Percentiles rank a stretch among this genome's conserved stretches.
phyloP scores from a whole-genome alignment of 352 stramenopile genomes.

The Phytophthora tentaculata region DNA sequence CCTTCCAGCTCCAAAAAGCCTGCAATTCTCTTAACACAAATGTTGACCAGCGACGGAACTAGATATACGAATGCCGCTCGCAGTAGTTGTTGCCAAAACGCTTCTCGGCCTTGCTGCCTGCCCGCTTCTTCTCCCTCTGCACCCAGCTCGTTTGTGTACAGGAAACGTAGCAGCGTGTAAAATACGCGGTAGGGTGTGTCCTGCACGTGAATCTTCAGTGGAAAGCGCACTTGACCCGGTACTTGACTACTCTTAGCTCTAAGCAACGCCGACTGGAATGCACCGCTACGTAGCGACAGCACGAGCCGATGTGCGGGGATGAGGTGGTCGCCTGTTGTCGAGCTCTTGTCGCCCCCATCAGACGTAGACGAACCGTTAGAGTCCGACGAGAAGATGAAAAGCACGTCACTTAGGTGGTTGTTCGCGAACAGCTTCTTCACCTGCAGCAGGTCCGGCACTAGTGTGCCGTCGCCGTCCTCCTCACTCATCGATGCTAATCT shows the following conservation, averaged over 20 bases:
- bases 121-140: background rate
- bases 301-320: conserved; percentile 81
- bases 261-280: conserved; percentile 69
- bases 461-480: conserved; percentile 22
- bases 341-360: conserved; percentile 11
- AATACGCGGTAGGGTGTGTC: conserved; percentile 83
- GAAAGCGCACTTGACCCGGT: conserved; percentile 72
- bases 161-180: conserved; percentile 65
- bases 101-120: conserved; percentile 28
- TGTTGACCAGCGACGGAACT: conserved; percentile 68
- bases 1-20: conserved; percentile 37
- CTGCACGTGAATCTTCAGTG: conserved; percentile 82
- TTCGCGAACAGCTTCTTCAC: conserved; percentile 68
- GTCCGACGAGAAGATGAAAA: conserved; percentile 77
- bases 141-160: conserved; percentile 80
- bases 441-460: conserved; percentile 61
- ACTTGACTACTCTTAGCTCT: conserved; percentile 75
- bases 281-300: conserved; percentile 74
- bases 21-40: conserved; percentile 61
- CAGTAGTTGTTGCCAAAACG: conserved; percentile 75
- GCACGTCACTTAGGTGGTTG: conserved; percentile 79
- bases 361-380: background rate
- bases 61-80: conserved; percentile 76
- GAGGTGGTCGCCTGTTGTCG: conserved; percentile 39
- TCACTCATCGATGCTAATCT: conserved; percentile 9